phyloP scores from a whole-genome alignment of 148 eudicot genomes.

The Salicornia ramosissima region DNA sequence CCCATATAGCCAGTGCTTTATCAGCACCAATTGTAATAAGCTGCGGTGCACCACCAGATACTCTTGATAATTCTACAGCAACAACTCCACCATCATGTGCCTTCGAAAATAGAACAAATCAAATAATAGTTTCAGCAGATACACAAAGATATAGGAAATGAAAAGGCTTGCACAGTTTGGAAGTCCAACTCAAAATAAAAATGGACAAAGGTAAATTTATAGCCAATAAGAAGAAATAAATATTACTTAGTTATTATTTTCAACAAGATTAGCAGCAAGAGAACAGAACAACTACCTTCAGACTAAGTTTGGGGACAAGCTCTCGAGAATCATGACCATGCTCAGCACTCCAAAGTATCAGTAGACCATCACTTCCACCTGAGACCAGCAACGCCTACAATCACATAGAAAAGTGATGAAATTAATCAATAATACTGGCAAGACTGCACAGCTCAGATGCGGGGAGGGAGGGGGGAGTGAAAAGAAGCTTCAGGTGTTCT shows the following conservation, averaged over 20 bases:
- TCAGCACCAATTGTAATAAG: conserved; percentile 95
- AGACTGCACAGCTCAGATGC: too few relatives aligned
- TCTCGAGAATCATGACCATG: conserved; percentile 90
- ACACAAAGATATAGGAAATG: neutral
- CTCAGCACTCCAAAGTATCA: conserved; percentile 89
- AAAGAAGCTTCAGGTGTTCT: too few relatives aligned
- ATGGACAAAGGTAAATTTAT: neutral
- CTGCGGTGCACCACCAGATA: conserved; percentile 89
- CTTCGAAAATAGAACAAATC: conserved; percentile 29
- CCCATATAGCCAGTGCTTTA: conserved; percentile 94
- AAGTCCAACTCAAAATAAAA: neutral
- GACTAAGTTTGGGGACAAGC: conserved; percentile 86
- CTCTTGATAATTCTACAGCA: conserved; percentile 88
- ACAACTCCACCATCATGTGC: conserved; percentile 99
- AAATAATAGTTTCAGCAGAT: conserved; percentile 11
- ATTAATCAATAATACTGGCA: neutral
- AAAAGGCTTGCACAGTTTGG: conserved; percentile 3
- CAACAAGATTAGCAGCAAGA: conserved; percentile 7
- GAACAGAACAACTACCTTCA: conserved; percentile 48
- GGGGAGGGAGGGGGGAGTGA: too few relatives aligned
- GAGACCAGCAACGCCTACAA: conserved; percentile 89
- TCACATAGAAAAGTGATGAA: conserved; percentile 14
- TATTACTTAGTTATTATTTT: conserved; percentile 1
- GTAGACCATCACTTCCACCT: conserved; percentile 95
- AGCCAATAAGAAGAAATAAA: neutral